These are phyloP conservation scores for Cynanchum wilfordii DNA, from an alignment of 257 asterid genomes.

Conservation along the genomic window DNA sequence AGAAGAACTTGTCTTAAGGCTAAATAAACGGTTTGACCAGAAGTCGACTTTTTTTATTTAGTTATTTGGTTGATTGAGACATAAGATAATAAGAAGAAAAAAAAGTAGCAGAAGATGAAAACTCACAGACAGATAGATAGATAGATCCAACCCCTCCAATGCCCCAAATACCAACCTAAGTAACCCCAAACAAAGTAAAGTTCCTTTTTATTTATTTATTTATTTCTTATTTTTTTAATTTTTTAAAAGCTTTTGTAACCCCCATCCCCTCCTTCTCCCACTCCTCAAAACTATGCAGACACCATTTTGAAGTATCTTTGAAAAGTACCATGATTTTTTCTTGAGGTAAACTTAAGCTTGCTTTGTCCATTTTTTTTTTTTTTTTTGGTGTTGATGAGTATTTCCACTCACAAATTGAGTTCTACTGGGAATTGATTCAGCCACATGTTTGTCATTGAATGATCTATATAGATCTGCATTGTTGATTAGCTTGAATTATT, in stretches of 20 bases:
- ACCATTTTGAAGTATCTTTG: neutral
- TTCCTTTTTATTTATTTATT: neutral
- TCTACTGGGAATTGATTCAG: neutral
- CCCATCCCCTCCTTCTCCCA: neutral
- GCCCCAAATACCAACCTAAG: neutral
- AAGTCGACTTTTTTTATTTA: neutral
- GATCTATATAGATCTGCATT: conserved; percentile 34
- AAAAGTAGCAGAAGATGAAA: neutral
- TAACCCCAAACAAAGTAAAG: neutral
- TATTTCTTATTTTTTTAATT: neutral
- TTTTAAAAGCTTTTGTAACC: neutral
- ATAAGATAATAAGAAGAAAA: too few relatives aligned
- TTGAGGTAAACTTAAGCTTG: conserved; percentile 13
- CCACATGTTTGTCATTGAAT: conserved; percentile 3
- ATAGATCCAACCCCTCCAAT: neutral
- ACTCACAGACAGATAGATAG: neutral
- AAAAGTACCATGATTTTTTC: neutral
- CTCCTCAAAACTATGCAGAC: neutral
- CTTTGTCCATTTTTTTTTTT: neutral
- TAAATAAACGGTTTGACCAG: conserved; percentile 6
- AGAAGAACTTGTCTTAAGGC: neutral
- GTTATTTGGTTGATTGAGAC: conserved; percentile 9
- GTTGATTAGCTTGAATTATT: conserved; percentile 18
- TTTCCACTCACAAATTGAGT: conserved; percentile 1
- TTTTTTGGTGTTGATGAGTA: neutral